A percentile compares a stretch with the other conserved stretches of the same genome.
phyloP scores from a whole-genome alignment of 2,329 filamentous ascomycete genomes.

The Lizonia empirigonia region DNA sequence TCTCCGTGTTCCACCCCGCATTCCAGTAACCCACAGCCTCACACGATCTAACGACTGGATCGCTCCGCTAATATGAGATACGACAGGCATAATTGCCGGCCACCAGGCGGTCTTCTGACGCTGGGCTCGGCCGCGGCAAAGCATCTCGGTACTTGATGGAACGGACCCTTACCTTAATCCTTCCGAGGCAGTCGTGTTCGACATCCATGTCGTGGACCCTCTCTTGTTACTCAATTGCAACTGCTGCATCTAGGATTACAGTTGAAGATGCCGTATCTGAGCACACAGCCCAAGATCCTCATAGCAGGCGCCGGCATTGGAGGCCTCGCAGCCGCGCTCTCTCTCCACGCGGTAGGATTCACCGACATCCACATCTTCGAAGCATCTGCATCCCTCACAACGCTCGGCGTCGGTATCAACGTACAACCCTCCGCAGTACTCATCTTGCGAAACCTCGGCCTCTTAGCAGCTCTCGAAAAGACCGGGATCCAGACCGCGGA shows the following conservation, averaged over 20 bases:
- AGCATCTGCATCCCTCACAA: constrained; percentile 49
- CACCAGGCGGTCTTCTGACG: not conserved
- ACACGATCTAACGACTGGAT: constrained; percentile 3
- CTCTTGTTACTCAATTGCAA: not conserved
- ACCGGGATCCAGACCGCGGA: constrained; percentile 52
- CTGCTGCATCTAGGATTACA: not conserved
- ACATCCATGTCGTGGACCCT: not conserved
- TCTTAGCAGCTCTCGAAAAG: constrained; percentile 49
- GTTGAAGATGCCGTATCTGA: constrained; percentile 27
- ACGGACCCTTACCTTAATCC: not conserved
- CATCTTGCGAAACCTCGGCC: constrained; percentile 52
- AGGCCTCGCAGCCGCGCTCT: constrained; percentile 71
- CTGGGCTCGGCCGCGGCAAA: constrained; percentile 9
- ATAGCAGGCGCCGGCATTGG: constrained; percentile 68
- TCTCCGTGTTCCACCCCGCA: constrained; percentile 4
- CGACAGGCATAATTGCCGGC: constrained; percentile 1
- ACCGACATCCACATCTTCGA: constrained; percentile 54
- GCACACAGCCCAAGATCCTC: constrained; percentile 33
- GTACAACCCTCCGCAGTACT: constrained; percentile 55
- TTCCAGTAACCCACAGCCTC: constrained; percentile 6
- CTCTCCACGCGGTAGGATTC: constrained; percentile 71
- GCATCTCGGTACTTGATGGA: constrained; percentile 9
- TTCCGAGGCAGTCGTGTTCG: constrained; percentile 1
- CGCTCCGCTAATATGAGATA: constrained; percentile 9
- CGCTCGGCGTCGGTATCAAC: constrained; percentile 55